Conservation (phyloP, 1,284 basidiomycete genomes). For the Moesziomyces parantarcticus region DNA sequence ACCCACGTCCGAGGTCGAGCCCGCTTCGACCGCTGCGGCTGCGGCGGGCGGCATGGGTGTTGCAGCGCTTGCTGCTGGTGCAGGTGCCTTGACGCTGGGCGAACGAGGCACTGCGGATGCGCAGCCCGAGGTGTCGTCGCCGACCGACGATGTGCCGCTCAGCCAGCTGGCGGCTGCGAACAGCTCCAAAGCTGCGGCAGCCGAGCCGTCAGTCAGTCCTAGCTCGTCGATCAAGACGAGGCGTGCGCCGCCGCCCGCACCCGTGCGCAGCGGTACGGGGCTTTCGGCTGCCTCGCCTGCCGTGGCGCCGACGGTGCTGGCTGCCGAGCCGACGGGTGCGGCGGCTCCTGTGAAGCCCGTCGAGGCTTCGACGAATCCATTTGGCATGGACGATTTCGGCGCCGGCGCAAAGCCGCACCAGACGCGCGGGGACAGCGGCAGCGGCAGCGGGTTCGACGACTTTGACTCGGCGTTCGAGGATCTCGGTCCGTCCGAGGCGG, state of each 20-base stretch:
- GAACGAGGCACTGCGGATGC: conserved; percentile 29
- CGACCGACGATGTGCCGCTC: conserved; percentile 42
- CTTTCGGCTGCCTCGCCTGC: conserved; percentile 28
- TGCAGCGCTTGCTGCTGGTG: conserved; percentile 35
- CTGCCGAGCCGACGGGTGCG: conserved; percentile 16
- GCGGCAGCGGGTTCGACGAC: conserved; percentile 59
- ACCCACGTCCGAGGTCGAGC: conserved; percentile 1
- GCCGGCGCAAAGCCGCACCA: conserved; percentile 6
- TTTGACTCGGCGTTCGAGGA: conserved; percentile 66
- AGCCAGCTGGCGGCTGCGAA: conserved; percentile 36
- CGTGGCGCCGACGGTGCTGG: conserved; percentile 16
- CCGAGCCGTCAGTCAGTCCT: conserved; percentile 24
- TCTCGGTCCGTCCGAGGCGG: conserved; percentile 54
- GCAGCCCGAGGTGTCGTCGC: conserved; percentile 13
- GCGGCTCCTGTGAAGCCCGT: conserved; percentile 19
- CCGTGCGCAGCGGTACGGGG: conserved; percentile 41
- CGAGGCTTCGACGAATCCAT: conserved; percentile 35
- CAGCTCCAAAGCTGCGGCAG: conserved; percentile 3
- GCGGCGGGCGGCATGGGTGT: conserved; percentile 29
- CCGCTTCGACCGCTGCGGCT: conserved; percentile 23
- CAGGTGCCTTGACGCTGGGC: conserved; percentile 35
- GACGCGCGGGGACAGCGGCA: conserved; percentile 24
- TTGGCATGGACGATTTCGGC: conserved; percentile 46
- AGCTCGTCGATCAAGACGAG: conserved; percentile 52
- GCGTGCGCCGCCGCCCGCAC: conserved; percentile 59